Evolutionary conservation across 345 rosid genomes (phyloP).

Genomic region (Populus davidiana): DNA sequence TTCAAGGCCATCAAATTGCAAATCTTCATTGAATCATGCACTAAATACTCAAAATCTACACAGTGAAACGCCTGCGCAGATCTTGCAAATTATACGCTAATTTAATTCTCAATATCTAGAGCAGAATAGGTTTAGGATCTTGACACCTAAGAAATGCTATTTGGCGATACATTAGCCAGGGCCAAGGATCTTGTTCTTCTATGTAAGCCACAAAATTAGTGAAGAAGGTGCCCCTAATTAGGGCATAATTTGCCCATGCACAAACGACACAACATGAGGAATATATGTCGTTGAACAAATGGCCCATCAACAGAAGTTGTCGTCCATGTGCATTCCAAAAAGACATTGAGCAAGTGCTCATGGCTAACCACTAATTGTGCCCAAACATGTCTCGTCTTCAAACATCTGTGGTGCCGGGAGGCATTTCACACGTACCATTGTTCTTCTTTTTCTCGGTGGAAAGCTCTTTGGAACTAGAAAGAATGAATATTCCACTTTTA

Average conservation of each 20-base stretch:
- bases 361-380: not conserved
- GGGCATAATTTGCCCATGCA: not conserved
- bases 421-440: not conserved
- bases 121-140: too few relatives aligned
- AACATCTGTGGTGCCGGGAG: slow-evolving; percentile 13
- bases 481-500: not conserved
- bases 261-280: not conserved
- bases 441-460: not conserved
- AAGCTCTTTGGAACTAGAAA: not conserved
- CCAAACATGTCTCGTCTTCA: not conserved
- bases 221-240: not conserved
- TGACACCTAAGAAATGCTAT: too few relatives aligned
- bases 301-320: not conserved
- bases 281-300: not conserved
- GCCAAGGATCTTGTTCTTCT: not conserved
- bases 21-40: not conserved
- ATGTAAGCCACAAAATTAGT: not conserved
- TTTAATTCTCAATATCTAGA: too few relatives aligned
- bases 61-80: not conserved
- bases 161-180: not conserved
- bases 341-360: not conserved
- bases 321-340: not conserved
- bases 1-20: not conserved
- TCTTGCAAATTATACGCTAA: too few relatives aligned
- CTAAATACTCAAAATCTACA: not conserved